Percentiles rank a stretch among this genome's conserved stretches.
These are phyloP conservation scores for Pelargonium fulgidum DNA, from an alignment of 441 rosid genomes.

Conservation along the genomic window DNA sequence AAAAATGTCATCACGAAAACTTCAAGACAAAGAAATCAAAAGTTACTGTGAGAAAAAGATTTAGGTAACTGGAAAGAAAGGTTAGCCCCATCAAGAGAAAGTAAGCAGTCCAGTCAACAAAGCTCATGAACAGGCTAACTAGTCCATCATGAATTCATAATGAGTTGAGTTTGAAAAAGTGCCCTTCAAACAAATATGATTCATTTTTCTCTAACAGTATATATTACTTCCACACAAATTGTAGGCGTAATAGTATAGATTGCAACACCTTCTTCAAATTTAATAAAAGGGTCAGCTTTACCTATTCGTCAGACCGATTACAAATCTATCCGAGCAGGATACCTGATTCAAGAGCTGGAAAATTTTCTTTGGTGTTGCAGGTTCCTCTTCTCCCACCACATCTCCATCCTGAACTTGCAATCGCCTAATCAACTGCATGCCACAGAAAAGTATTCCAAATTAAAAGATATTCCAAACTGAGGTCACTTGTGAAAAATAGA, in stretches of 20 bases:
- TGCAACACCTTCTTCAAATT: neutral
- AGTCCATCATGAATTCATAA: too few relatives aligned
- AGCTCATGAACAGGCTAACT: neutral
- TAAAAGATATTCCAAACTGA: neutral
- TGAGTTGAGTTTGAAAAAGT: neutral
- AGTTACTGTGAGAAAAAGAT: neutral
- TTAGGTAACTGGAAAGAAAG: neutral
- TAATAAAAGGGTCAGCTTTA: neutral
- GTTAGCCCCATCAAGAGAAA: neutral
- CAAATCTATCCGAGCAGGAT: constrained; percentile 9
- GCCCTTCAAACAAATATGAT: neutral
- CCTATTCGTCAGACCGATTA: neutral
- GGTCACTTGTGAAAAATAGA: neutral
- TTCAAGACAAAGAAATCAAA: neutral
- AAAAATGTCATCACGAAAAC: neutral
- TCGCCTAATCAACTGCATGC: constrained; percentile 65
- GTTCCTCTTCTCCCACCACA: constrained; percentile 80
- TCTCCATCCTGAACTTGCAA: constrained; percentile 73
- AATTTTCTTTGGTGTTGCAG: constrained; percentile 66
- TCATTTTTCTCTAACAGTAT: neutral
- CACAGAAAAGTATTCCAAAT: neutral
- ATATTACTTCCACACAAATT: neutral
- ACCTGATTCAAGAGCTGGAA: constrained; percentile 91
- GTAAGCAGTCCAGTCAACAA: neutral
- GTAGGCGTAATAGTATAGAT: neutral